Evolutionary conservation across 106 monocot genomes (phyloP).

Genomic region (Allium cepa): DNA sequence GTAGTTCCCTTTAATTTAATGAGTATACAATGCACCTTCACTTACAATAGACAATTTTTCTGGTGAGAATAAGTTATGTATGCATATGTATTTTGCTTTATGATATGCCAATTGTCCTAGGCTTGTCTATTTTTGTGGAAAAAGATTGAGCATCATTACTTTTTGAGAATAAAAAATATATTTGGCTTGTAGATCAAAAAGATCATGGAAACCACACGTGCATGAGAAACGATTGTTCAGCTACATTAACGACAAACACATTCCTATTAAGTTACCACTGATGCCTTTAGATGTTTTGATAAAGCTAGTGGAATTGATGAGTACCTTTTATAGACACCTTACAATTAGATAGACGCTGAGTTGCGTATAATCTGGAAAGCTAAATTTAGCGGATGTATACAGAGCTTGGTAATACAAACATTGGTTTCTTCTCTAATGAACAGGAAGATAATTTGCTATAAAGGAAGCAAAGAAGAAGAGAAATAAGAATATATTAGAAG

Average conservation of each 20-base stretch:
- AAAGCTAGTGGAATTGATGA: slow-evolving; percentile 97
- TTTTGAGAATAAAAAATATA: too few species aligned
- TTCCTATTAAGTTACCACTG: slow-evolving; percentile 79
- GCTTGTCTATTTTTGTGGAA: too few species aligned
- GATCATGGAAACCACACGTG: slow-evolving; percentile 94
- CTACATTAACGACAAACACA: slow-evolving; percentile 75
- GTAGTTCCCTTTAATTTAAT: too few species aligned
- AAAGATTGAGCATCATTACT: too few species aligned
- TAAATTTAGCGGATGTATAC: slow-evolving; percentile 74
- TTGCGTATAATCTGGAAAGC: slow-evolving; percentile 82
- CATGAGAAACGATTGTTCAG: slow-evolving; percentile 91
- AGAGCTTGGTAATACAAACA: slow-evolving; percentile 57
- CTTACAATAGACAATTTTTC: too few species aligned
- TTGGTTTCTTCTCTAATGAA: slow-evolving; percentile 59
- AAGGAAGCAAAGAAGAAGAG: slow-evolving; percentile 23
- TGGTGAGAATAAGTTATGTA: too few species aligned
- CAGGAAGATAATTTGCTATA: slow-evolving; percentile 52
- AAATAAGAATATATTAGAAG: slow-evolving; percentile 4
- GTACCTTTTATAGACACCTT: slow-evolving; percentile 86
- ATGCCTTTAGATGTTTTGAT: slow-evolving; percentile 86
- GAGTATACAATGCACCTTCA: too few species aligned
- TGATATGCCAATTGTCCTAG: too few species aligned
- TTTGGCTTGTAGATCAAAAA: slow-evolving; percentile 30
- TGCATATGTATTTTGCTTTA: too few species aligned
- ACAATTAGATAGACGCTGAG: slow-evolving; percentile 77